These are phyloP conservation scores for Tolypocladium sp. DNA, from an alignment of 2,329 filamentous ascomycete genomes.

Conservation along the genomic window DNA sequence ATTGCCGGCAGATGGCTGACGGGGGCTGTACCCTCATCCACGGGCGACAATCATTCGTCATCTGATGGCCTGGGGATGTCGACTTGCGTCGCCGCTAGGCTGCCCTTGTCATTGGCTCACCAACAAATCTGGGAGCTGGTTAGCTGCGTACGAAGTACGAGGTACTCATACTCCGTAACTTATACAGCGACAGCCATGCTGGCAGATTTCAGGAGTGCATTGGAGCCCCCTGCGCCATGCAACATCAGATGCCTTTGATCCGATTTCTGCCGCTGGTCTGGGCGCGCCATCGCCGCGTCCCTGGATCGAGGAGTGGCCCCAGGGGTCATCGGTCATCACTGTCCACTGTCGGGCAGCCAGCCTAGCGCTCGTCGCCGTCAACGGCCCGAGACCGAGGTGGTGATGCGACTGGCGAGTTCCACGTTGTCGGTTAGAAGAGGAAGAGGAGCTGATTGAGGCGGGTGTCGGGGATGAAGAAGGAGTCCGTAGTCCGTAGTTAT, in stretches of 20 bases:
- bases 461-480: not conserved
- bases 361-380: not conserved
- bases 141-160: not conserved
- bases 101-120: not conserved
- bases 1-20: not conserved
- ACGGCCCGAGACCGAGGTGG: not conserved
- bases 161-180: too few relatives aligned
- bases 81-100: not conserved
- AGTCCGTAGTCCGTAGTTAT: too few relatives aligned
- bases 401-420: slow-evolving; percentile 1
- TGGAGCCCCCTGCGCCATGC: not conserved
- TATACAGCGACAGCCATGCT: not conserved
- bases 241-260: not conserved
- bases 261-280: not conserved
- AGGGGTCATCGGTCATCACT: not conserved
- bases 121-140: not conserved
- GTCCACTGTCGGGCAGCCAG: not conserved
- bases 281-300: not conserved
- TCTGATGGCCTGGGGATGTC: not conserved
- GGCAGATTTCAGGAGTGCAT: not conserved
- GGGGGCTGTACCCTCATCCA: not conserved
- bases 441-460: not conserved
- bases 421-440: not conserved
- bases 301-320: not conserved
- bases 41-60: not conserved